Conservation (phyloP, 2,329 filamentous ascomycete species). For the Lasiodiplodia citricola region DNA sequence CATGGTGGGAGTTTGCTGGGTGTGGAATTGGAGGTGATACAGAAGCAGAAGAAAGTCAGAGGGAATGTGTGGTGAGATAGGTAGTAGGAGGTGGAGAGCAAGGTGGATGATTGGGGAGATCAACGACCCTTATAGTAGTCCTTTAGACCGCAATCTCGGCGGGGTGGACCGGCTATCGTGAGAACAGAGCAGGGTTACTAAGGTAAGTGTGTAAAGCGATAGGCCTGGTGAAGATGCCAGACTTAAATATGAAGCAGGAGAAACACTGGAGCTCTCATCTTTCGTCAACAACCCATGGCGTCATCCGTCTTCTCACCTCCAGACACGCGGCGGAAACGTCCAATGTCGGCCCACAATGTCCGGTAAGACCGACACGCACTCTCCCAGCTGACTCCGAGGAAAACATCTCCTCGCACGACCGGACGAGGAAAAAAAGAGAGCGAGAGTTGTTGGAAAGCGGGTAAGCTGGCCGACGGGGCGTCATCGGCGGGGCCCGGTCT, state of each 20-base stretch:
- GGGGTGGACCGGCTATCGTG: constrained; percentile 4
- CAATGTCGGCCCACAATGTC: neutral
- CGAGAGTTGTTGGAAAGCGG: neutral
- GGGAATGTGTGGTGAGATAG: neutral
- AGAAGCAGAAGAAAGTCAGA: neutral
- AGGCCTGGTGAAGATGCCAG: too few species aligned
- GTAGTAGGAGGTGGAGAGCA: neutral
- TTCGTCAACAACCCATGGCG: neutral
- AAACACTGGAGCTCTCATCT: neutral
- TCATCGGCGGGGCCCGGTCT: neutral
- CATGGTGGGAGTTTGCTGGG: constrained; percentile 25
- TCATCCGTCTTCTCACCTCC: neutral
- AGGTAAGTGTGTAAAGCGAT: constrained; percentile 2
- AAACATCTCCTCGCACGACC: neutral
- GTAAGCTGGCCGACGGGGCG: neutral
- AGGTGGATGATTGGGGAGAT: neutral
- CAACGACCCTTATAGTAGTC: neutral
- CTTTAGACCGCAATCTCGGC: neutral
- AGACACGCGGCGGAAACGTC: neutral
- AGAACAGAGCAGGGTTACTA: neutral
- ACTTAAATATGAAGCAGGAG: neutral
- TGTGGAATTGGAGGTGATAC: neutral
- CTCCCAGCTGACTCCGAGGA: neutral
- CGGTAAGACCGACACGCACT: neutral
- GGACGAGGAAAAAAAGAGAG: neutral